phyloP scores from a whole-genome alignment of 805 yeast species.

The Kodamaea sagamina region DNA sequence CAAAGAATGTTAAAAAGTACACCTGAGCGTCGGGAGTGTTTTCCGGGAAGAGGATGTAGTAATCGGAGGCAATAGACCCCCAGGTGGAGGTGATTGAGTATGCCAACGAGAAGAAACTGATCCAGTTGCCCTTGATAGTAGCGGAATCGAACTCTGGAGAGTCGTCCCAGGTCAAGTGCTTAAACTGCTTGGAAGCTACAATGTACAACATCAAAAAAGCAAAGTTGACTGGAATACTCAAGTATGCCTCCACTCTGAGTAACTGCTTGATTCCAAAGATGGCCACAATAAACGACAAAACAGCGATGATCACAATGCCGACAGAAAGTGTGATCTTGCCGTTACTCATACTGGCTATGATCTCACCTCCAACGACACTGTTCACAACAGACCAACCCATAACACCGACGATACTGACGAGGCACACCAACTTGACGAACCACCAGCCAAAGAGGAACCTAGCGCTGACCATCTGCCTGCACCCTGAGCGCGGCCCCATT shows the following conservation, averaged over 20 bases:
- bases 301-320: slow-evolving; percentile 72
- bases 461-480: slow-evolving; percentile 84
- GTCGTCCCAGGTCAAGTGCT: slow-evolving; percentile 32
- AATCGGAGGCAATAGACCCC: slow-evolving; percentile 87
- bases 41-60: slow-evolving; percentile 80
- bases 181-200: slow-evolving; percentile 51
- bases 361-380: slow-evolving; percentile 86
- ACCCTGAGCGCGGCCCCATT: slow-evolving; percentile 90
- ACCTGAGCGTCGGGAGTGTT: slow-evolving; percentile 56
- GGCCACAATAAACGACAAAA: slow-evolving; percentile 64
- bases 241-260: slow-evolving; percentile 62
- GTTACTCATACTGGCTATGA: slow-evolving; percentile 63
- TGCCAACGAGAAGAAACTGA: slow-evolving; percentile 69
- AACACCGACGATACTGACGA: slow-evolving; percentile 72
- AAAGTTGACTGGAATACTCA: slow-evolving; percentile 68
- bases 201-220: slow-evolving; percentile 71
- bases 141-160: slow-evolving; percentile 35
- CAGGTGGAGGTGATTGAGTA: slow-evolving; percentile 85
- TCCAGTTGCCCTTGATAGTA: slow-evolving; percentile 64
- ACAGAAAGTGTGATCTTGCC: slow-evolving; percentile 68
- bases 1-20: slow-evolving; percentile 63
- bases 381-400: slow-evolving; percentile 96
- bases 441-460: slow-evolving; percentile 84
- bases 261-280: slow-evolving; percentile 78
- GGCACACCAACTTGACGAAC: slow-evolving; percentile 73